These are phyloP conservation scores for Aspergillus novofumigatus DNA, from an alignment of 2,329 filamentous ascomycete genomes.

Conservation along the genomic window DNA sequence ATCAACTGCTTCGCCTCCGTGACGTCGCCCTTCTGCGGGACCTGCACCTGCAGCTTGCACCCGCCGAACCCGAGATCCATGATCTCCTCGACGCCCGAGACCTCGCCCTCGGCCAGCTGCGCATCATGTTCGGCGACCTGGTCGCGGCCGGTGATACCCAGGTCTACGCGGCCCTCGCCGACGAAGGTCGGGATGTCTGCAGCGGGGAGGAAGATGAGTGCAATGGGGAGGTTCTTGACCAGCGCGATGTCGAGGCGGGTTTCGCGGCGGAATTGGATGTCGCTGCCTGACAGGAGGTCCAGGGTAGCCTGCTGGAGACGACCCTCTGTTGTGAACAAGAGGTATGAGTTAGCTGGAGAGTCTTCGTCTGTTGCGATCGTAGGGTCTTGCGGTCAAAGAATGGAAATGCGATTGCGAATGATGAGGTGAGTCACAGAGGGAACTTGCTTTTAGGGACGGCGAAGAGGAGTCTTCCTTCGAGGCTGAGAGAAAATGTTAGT, in stretches of 20 bases:
- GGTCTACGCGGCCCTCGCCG: constrained; percentile 85
- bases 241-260: constrained; percentile 94
- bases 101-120: constrained; percentile 32
- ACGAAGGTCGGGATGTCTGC: constrained; percentile 98
- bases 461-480: constrained; percentile 90
- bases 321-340: constrained; percentile 61
- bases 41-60: constrained; percentile 96
- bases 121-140: constrained; percentile 89
- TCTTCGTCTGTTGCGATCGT: constrained; percentile 1
- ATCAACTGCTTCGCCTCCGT: constrained; percentile 69
- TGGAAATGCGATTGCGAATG: not conserved
- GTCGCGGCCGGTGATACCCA: constrained; percentile 92
- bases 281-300: constrained; percentile 85
- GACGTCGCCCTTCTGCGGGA: constrained; percentile 77
- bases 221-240: constrained; percentile 93
- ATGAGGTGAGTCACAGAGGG: constrained; percentile 18
- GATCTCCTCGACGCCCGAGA: constrained; percentile 71
- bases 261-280: constrained; percentile 95
- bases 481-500: constrained; percentile 51
- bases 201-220: constrained; percentile 92
- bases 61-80: constrained; percentile 85
- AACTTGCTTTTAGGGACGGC: constrained; percentile 95
- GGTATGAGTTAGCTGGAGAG: constrained; percentile 6
- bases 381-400: not conserved
- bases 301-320: constrained; percentile 83